These are phyloP conservation scores for Triadica sebifera DNA, from an alignment of 345 rosid species.

Conservation along the genomic window DNA sequence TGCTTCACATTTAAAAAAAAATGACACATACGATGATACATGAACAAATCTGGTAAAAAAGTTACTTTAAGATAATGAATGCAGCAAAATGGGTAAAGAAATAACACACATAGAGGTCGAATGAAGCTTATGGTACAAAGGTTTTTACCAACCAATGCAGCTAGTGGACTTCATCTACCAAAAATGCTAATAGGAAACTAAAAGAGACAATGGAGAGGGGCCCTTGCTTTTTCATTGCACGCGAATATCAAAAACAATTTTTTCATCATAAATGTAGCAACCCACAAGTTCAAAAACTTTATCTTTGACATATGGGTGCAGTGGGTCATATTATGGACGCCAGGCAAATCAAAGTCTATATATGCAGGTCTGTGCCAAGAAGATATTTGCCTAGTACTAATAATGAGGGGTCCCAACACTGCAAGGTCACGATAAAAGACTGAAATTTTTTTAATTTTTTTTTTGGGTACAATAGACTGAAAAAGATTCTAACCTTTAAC, in stretches of 20 bases:
- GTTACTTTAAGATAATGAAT: not conserved
- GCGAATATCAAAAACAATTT: not conserved
- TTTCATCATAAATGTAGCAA: not conserved
- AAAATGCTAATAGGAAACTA: not conserved
- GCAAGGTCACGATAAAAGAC: not conserved
- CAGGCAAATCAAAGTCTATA: not conserved
- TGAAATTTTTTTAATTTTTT: too few species aligned
- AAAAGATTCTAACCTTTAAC: not conserved
- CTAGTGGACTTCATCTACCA: not conserved
- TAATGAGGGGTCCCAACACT: not conserved
- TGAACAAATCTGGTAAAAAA: not conserved
- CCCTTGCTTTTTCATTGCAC: not conserved
- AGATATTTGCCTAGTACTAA: not conserved
- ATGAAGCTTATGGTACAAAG: not conserved
- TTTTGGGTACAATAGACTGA: too few species aligned
- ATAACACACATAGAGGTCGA: not conserved
- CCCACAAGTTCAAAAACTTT: not conserved
- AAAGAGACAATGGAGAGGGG: not conserved
- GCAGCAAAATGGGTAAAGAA: not conserved
- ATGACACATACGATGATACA: not conserved
- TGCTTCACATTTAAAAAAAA: not conserved
- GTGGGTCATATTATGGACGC: not conserved
- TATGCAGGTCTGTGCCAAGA: not conserved
- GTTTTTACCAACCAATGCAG: not conserved
- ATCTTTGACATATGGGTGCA: not conserved